Evolutionary conservation across 495 filamentous ascomycete genomes (phyloP).

Genomic region (Penicillium cataractarum): DNA sequence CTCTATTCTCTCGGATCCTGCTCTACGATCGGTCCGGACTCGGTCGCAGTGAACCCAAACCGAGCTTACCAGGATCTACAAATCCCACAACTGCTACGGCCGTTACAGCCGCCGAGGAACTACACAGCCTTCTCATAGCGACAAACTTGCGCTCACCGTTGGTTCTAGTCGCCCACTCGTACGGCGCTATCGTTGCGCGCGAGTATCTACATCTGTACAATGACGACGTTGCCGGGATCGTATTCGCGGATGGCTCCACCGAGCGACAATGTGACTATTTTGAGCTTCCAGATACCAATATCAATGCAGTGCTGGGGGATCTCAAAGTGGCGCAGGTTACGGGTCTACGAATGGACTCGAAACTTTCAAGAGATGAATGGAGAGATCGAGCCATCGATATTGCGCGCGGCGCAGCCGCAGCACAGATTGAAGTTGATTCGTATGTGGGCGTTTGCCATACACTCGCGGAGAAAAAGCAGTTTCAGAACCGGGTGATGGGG

Average conservation of each 20-base stretch:
- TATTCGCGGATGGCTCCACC: slow-evolving; percentile 42
- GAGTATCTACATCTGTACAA: slow-evolving; percentile 45
- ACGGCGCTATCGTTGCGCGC: slow-evolving; percentile 54
- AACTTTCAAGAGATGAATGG: slow-evolving; percentile 42
- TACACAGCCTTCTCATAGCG: slow-evolving; percentile 34
- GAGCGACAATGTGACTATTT: slow-evolving; percentile 41
- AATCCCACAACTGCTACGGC: slow-evolving; percentile 9
- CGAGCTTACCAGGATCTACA: slow-evolving; percentile 7
- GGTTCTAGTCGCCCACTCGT: slow-evolving; percentile 54
- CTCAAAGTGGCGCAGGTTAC: slow-evolving; percentile 39
- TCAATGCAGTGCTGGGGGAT: slow-evolving; percentile 35
- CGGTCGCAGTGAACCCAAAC: slow-evolving; percentile 37
- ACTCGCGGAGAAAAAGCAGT: slow-evolving; percentile 38
- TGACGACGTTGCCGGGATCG: slow-evolving; percentile 40
- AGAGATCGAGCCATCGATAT: slow-evolving; percentile 39
- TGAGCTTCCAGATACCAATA: slow-evolving; percentile 33
- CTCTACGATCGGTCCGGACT: slow-evolving; percentile 50
- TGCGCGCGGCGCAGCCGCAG: slow-evolving; percentile 25
- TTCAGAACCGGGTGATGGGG: slow-evolving; percentile 32
- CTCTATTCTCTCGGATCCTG: slow-evolving; percentile 33
- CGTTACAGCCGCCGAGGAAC: slow-evolving; percentile 34
- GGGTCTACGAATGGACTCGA: slow-evolving; percentile 29
- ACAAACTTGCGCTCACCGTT: slow-evolving; percentile 34
- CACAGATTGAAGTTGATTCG: slow-evolving; percentile 22
- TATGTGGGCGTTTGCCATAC: slow-evolving; percentile 30